Evolutionary conservation across 805 yeast genomes (phyloP), one percentile per base, ranked within the genome.

Genomic region (Dipodascopsis uninucleata): DNA sequence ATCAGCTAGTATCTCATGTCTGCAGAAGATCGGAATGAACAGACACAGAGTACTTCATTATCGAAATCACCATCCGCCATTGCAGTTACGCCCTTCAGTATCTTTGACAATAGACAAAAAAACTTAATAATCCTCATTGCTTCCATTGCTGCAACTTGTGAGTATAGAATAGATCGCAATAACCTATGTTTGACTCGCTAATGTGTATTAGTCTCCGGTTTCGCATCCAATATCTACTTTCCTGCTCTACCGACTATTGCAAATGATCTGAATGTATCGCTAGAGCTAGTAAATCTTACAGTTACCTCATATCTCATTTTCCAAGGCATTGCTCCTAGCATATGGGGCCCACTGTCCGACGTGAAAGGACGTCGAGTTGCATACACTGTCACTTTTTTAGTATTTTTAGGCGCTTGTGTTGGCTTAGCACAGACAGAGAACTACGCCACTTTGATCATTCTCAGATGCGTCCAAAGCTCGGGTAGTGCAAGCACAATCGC

Each of bases 401-500:
- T 80, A 1, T 86, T 77, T 56, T 64, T 78, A 16, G 78, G 71
- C 6, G 78, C 85, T 0, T 78, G 82, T 61, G 61, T 83, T 28
- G 93, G 84, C 0, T 62, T 87, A 10, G 85, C 94, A 0, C 67
- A 72, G 20, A 65, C 79, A n/a, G 17, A 36, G 1, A 64, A 76
- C 18, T 71, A 66, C 1, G 84, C 78, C 59, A 76, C 83, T 65
- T 69, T 78, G 20, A 63, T 83, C 5, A 75, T 81, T 1, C 65
- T 87, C 26, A 66, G 96, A 49, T 77, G 86, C 61, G 53, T 84
- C n/a, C 89, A 85, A 58, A 88, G 94, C 0, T 71, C 81, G 5
- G 87, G 85, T 10, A 80, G 81, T 4, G 80, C 93, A 0, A 87
- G 95, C 0, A 75, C 85, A 1, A 75, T 86, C 20, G 79, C 94